A percentile compares a stretch with the other conserved stretches of the same genome.
Evolutionary conservation across 345 rosid genomes (phyloP).

Genomic region (Camelina neglecta): DNA sequence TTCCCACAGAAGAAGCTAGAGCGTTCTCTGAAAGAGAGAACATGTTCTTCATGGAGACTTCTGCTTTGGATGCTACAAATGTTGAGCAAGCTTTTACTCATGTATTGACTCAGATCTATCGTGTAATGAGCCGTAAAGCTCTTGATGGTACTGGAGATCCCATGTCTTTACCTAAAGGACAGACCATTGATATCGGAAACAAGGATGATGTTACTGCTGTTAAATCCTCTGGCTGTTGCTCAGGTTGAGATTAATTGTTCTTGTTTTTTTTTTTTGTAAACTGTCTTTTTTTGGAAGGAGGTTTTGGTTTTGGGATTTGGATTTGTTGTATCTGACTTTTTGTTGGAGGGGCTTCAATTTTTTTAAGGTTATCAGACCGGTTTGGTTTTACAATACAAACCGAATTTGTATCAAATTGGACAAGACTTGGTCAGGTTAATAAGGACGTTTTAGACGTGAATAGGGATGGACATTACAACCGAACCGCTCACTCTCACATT

Average conservation of each 20-base stretch:
- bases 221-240: conserved; percentile 58
- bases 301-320: conserved; percentile 10
- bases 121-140: conserved; percentile 53
- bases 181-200: conserved; percentile 51
- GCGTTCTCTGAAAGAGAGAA: conserved; percentile 54
- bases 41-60: conserved; percentile 61
- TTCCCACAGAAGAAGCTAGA: conserved; percentile 53
- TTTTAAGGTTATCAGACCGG: conserved; percentile 11
- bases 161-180: conserved; percentile 53
- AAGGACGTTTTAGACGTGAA: background rate
- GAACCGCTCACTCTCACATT: no score
- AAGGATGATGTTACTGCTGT: conserved; percentile 60
- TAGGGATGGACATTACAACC: no score
- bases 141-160: conserved; percentile 57
- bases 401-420: background rate
- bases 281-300: conserved; percentile 3
- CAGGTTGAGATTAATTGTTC: conserved; percentile 33
- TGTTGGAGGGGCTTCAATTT: background rate
- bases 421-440: conserved; percentile 26
- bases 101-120: conserved; percentile 60
- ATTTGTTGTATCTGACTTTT: conserved; percentile 15
- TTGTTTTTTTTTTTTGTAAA: background rate
- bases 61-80: conserved; percentile 59
- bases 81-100: conserved; percentile 62
- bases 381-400: conserved; percentile 28